Evolutionary conservation across 1,284 basidiomycete species (phyloP).

Genomic region (Pascua sp.): DNA sequence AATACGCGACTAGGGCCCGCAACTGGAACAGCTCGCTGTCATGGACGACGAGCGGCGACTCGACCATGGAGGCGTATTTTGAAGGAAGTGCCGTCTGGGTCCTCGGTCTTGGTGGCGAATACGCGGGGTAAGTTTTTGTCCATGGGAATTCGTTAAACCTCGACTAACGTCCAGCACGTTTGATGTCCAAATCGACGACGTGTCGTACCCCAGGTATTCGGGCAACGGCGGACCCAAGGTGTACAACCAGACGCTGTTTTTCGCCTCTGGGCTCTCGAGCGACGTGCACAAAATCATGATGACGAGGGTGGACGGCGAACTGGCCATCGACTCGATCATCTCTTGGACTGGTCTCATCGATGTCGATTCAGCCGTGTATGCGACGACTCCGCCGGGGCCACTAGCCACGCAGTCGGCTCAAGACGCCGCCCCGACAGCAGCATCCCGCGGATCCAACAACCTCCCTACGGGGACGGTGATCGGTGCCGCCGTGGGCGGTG

Average conservation of each 20-base stretch:
- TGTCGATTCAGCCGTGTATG: not conserved
- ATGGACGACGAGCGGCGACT: slow-evolving; percentile 31
- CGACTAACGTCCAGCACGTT: slow-evolving; percentile 9
- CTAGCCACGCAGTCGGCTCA: not conserved
- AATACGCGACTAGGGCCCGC: slow-evolving; percentile 1
- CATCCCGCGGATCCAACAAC: not conserved
- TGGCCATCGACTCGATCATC: slow-evolving; percentile 34
- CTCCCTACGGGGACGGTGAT: not conserved
- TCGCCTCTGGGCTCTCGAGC: slow-evolving; percentile 22
- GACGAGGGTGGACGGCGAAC: slow-evolving; percentile 23
- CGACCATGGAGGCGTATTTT: slow-evolving; percentile 19
- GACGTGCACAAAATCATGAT: slow-evolving; percentile 26
- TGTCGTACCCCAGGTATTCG: slow-evolving; percentile 25
- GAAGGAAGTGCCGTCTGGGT: slow-evolving; percentile 29
- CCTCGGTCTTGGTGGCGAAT: slow-evolving; percentile 29
- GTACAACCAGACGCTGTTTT: slow-evolving; percentile 34
- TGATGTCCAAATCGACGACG: slow-evolving; percentile 31
- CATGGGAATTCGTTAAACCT: too few species aligned
- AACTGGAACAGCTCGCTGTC: slow-evolving; percentile 30
- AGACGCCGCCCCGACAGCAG: not conserved
- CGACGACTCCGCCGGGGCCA: not conserved
- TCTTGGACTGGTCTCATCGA: slow-evolving; percentile 12
- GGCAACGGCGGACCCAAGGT: slow-evolving; percentile 22
- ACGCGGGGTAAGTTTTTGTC: slow-evolving; percentile 15
- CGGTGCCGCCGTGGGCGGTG: slow-evolving; percentile 10